Base-by-base conservation (phyloP, 169 alveolate species). In the Pseudocohnilembus persalinus region DNA sequence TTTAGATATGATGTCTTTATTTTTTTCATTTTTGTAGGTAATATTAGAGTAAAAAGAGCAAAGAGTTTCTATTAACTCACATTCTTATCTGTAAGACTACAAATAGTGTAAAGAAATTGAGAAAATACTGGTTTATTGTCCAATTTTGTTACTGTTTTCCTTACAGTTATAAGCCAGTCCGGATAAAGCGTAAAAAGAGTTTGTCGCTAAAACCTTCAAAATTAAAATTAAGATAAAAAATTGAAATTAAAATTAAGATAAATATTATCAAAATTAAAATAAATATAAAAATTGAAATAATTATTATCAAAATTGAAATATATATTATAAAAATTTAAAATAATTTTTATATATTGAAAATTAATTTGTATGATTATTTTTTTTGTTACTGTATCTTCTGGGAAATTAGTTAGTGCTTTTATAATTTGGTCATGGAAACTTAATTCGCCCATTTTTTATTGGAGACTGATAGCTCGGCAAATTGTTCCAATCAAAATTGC, bases 131-230 rank as follows among this genome's bases (percentile, higher is more conserved):
- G 84, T 49, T n/a, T n/a, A n/a, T 30, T 79, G 30, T 75, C 34
- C 64, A 26, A 79, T 79, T 0, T 79, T 29, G 26, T 64, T 32
- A 25, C 77, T 34, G 76, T 79, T 79, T 28, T 29, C 64, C 63
- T 49, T 79, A 30, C 63, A 49, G 29, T 79, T 79, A 63, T 49
- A 79, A 6, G 84, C 31, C 29, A 79, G 73, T 49, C 84, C 84
- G 29, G 76, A 49, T 29, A 79, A 63, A 1, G 84, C 84, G 29
- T 79, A 79, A 24, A 79, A 79, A 27, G 75, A 28, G n/a, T 79
- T 79, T 28, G 84, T 79, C 29, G 76, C 74, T 35, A 79, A 72
- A 15, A 63, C 15, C 63, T 79, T 79, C 20, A 49, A 49, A 49
- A 49, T n/a, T n/a, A n/a, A n/a, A n/a, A n/a, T n/a, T n/a, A n/a